Base-by-base conservation (phyloP, 352 stramenopile species). In the Blastocystis sp. region DNA sequence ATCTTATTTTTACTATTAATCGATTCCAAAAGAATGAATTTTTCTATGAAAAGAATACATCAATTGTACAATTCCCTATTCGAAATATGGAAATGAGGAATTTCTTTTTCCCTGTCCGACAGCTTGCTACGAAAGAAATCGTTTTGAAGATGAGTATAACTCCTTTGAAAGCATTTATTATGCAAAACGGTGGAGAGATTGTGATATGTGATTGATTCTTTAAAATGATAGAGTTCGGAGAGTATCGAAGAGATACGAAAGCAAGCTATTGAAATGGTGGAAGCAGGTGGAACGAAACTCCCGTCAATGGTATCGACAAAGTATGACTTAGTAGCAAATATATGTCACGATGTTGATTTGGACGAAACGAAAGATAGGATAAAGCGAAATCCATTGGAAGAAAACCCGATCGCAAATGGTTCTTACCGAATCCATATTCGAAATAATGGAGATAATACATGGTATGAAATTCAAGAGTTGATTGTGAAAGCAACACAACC, bases 381-480 rank as follows among this genome's bases (percentile, higher is more conserved):
- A 45, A 18, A 47, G 43, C n/a, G 39, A n/a, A 47, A 18, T 26
- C 20, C 18, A 9, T 18, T 29, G 7, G 7, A 66, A 29, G 11
- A 63, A 9, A 66, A 90, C 54, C 63, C 79, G 5, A 9, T 91
- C 11, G 29, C 69, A 23, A 90, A 55, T 7, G 97, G 96, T 45
- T 97, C 92, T 77, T 98, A 98, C 91, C 94, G 96, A 84, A 96
- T 96, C 34, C 96, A 98, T 90, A 94, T 98, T 7, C 95, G 97
- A 88, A 97, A 98, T 87, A 91, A 96, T 92, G 95, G 93, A 34
- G 96, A 94, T 3, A 94, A 97, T 63, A 95, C 98, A 87, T 98
- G 96, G 97, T 99, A 98, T 90, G 97, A 99, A 89, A 97, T 98
- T 56, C 95, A 99, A 90, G 96, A 99, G 90, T 91, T 99, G 26